phyloP scores from a whole-genome alignment of 2,329 filamentous ascomycete genomes.

The Talaromyces amestolkiae region DNA sequence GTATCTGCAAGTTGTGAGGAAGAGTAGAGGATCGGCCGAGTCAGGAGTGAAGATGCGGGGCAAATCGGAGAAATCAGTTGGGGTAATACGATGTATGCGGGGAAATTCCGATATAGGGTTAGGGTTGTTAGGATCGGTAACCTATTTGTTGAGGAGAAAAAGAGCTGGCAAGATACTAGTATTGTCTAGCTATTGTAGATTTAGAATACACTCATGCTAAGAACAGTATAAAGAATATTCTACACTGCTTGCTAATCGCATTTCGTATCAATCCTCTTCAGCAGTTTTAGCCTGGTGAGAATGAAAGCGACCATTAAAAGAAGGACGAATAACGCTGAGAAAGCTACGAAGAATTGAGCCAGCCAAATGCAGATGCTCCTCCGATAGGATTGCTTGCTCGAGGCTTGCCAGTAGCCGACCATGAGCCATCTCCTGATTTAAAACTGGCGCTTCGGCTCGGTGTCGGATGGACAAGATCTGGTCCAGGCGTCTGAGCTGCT shows the following conservation, averaged over 20 bases:
- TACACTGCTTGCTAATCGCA: not conserved
- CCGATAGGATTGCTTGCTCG: conserved; percentile 78
- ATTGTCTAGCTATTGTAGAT: not conserved
- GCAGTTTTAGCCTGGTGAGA: not conserved
- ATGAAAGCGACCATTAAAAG: not conserved
- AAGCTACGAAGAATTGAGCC: conserved; percentile 63
- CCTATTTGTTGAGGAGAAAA: too few species aligned
- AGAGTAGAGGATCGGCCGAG: not conserved
- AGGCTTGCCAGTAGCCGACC: conserved; percentile 41
- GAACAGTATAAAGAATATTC: not conserved
- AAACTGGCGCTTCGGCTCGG: conserved; percentile 23
- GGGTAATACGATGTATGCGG: conserved; percentile 6
- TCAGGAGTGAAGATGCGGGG: conserved; percentile 7
- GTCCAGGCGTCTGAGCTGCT: conserved; percentile 3
- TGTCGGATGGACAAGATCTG: conserved; percentile 21
- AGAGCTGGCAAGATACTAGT: not conserved
- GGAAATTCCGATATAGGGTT: not conserved
- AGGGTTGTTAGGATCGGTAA: not conserved
- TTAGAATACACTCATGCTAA: not conserved
- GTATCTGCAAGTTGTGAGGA: too few species aligned
- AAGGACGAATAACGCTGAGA: not conserved
- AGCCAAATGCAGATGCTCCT: conserved; percentile 89
- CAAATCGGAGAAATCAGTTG: conserved; percentile 7
- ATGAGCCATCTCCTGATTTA: conserved; percentile 28
- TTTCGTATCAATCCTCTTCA: not conserved